phyloP scores from a whole-genome alignment of 768 basidiomycete genomes.

The Mycena polygramma region DNA sequence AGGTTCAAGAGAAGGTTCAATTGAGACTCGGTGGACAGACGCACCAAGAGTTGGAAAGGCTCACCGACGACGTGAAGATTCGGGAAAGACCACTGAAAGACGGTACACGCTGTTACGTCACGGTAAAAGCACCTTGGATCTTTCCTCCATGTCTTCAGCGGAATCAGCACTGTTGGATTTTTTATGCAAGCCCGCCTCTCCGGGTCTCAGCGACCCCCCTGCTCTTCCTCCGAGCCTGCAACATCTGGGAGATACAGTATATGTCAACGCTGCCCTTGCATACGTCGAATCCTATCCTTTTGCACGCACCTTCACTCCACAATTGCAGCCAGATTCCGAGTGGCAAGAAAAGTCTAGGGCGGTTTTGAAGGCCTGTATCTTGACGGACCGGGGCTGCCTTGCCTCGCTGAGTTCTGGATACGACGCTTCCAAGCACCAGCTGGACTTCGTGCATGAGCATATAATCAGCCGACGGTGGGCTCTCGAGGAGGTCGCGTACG shows the following conservation, averaged over 20 bases:
- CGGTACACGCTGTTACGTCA: too few relatives aligned
- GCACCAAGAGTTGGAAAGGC: too few relatives aligned
- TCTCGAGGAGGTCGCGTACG: slow-evolving; percentile 11
- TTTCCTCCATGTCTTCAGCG: too few relatives aligned
- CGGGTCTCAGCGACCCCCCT: slow-evolving; percentile 7
- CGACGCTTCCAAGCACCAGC: slow-evolving; percentile 7
- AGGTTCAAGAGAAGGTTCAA: too few relatives aligned
- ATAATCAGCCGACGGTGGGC: slow-evolving; percentile 11
- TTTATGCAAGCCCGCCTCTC: neutral
- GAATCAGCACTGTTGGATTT: neutral
- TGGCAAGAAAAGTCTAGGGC: slow-evolving; percentile 2
- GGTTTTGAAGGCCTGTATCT: neutral
- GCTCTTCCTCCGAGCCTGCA: slow-evolving; percentile 5
- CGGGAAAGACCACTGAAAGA: too few relatives aligned
- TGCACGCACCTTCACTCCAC: neutral
- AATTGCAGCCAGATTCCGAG: neutral
- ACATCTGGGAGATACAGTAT: neutral
- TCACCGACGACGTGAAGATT: too few relatives aligned
- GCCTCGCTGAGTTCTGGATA: slow-evolving; percentile 3
- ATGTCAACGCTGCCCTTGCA: slow-evolving; percentile 3
- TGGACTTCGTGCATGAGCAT: neutral
- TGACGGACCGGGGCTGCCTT: neutral
- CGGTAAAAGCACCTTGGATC: too few relatives aligned
- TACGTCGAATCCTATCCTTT: slow-evolving; percentile 5
- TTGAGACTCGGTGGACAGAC: too few relatives aligned